A percentile compares a stretch with the other conserved stretches of the same genome.
These are phyloP conservation scores for Cercospora sp. DNA, from an alignment of 2,329 filamentous ascomycete genomes.

Conservation along the genomic window DNA sequence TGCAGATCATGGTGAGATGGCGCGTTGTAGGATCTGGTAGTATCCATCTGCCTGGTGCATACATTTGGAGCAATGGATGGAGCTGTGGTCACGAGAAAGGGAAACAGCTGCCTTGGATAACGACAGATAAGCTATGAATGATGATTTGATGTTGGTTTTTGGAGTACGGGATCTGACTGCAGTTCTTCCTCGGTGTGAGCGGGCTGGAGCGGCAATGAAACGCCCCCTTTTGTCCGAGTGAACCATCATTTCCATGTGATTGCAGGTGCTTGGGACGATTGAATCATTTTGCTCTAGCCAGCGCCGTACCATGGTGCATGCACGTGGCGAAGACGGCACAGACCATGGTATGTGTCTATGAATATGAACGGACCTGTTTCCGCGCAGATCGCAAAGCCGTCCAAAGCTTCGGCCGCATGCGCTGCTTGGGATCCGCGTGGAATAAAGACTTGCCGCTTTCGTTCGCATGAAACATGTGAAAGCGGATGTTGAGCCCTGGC, in stretches of 20 bases:
- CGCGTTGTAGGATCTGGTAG: not conserved
- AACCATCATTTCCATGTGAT: not conserved
- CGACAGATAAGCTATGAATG: not conserved
- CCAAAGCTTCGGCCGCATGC: constrained; percentile 9
- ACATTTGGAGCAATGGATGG: not conserved
- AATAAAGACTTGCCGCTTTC: constrained; percentile 3
- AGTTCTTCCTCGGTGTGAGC: not conserved
- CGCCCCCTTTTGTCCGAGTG: not conserved
- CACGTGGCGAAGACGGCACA: not conserved
- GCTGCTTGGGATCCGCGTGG: constrained; percentile 1
- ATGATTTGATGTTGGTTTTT: not conserved
- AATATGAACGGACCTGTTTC: not conserved
- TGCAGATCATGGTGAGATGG: not conserved
- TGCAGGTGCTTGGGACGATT: not conserved
- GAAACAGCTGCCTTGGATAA: not conserved
- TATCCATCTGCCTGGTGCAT: not conserved
- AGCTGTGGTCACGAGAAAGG: not conserved
- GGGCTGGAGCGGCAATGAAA: not conserved
- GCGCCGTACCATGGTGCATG: not conserved
- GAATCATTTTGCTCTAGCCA: not conserved
- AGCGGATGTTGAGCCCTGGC: not conserved
- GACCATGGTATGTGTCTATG: not conserved
- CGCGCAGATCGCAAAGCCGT: constrained; percentile 5
- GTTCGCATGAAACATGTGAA: constrained; percentile 5
- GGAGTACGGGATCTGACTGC: not conserved